These are phyloP conservation scores for Ogataea hybrid DNA, from an alignment of 1,139 yeast genomes.

Conservation along the genomic window DNA sequence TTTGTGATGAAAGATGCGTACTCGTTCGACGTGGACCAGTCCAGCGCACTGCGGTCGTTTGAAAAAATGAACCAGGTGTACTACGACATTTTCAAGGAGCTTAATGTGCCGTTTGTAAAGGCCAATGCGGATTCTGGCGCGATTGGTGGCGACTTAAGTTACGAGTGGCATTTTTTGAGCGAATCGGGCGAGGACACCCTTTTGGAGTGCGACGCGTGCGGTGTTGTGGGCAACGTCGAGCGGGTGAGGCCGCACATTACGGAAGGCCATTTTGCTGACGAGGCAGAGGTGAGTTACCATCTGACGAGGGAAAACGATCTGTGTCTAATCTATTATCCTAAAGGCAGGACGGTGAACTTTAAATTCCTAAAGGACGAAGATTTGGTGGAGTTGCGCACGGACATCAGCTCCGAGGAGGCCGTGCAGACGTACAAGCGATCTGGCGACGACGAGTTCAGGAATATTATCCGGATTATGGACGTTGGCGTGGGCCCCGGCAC, in stretches of 20 bases:
- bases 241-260: conserved; percentile 40
- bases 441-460: conserved; percentile 43
- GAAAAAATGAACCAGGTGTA: too few species aligned
- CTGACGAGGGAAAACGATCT: conserved; percentile 49
- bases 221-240: conserved; percentile 67
- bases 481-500: conserved; percentile 57
- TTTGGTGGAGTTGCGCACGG: conserved; percentile 48
- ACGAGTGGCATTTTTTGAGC: conserved; percentile 84
- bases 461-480: conserved; percentile 66
- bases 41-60: too few species aligned
- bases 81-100: too few species aligned
- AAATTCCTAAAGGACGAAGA: conserved; percentile 45
- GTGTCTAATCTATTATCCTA: conserved; percentile 70
- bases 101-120: too few species aligned
- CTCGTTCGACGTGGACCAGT: too few species aligned
- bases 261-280: conserved; percentile 30
- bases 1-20: too few species aligned
- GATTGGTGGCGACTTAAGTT: too few species aligned
- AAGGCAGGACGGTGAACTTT: conserved; percentile 51
- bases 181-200: conserved; percentile 78
- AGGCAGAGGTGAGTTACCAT: conserved; percentile 51
- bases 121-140: too few species aligned
- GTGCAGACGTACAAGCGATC: conserved; percentile 34
- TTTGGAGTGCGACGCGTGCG: conserved; percentile 63
- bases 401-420: conserved; percentile 29